Conservation (phyloP, 345 rosid genomes). For the Excoecaria agallocha region DNA sequence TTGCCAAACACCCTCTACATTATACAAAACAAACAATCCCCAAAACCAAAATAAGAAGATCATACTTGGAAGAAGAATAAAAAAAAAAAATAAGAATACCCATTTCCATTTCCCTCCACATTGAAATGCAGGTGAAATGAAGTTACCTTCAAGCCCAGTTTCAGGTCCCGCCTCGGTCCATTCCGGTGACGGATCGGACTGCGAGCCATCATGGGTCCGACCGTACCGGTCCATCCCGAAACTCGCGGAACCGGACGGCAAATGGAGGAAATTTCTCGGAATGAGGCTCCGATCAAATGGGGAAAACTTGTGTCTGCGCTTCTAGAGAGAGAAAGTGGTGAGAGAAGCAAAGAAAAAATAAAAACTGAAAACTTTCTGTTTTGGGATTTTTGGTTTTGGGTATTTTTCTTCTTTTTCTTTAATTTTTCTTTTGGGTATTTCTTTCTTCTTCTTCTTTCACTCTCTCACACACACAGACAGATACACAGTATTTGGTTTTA, state of each 20-base stretch:
- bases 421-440: background rate
- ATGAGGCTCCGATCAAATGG: conserved; percentile 44
- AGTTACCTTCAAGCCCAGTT: conserved; percentile 66
- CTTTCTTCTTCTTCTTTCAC: background rate
- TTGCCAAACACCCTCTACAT: conserved; percentile 72
- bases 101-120: background rate
- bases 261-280: background rate
- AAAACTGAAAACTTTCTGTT: background rate
- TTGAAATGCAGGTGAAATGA: conserved; percentile 25
- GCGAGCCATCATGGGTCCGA: conserved; percentile 50
- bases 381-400: background rate
- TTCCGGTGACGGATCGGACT: conserved; percentile 70
- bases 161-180: conserved; percentile 61
- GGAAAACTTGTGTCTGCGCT: background rate
- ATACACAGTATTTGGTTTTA: conserved; percentile 9
- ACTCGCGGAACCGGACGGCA: conserved; percentile 20
- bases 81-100: background rate
- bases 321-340: conserved; percentile 8
- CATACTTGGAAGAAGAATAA: no score
- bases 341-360: background rate
- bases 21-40: conserved; percentile 37
- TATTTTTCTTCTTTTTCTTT: background rate
- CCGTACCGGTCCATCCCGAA: conserved; percentile 65
- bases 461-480: background rate
- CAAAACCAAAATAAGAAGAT: conserved; percentile 16